A percentile compares a stretch with the other conserved stretches of the same genome.
Conservation (phyloP, 2,329 filamentous ascomycete species). For the Colletotrichum chrysophilum region DNA sequence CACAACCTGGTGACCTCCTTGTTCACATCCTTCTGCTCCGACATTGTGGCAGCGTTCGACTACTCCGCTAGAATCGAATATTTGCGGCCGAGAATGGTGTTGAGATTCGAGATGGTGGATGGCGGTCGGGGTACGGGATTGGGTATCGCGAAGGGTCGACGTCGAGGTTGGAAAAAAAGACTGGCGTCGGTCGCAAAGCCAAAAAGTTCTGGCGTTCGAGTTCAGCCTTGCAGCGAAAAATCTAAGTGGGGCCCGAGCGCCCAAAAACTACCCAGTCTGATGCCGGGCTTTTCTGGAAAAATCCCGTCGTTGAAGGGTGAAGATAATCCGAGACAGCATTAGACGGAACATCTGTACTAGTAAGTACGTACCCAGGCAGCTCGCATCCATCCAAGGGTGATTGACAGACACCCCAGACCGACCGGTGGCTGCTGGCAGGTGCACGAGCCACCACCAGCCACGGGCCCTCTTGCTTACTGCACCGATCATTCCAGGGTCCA, state of each 20-base stretch:
- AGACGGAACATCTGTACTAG: background rate
- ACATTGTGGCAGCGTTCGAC: slow-evolving; percentile 33
- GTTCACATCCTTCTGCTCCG: slow-evolving; percentile 52
- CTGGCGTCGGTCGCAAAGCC: slow-evolving; percentile 17
- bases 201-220: slow-evolving; percentile 18
- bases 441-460: slow-evolving; percentile 3
- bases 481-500: slow-evolving; percentile 11
- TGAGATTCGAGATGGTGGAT: background rate
- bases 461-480: background rate
- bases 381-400: background rate
- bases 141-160: background rate
- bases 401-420: background rate
- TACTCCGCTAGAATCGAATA: background rate
- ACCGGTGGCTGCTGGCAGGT: background rate
- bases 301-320: background rate
- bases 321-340: background rate
- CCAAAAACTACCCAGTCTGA: background rate
- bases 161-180: slow-evolving; percentile 1
- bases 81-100: background rate
- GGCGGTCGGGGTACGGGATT: background rate
- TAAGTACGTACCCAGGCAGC: background rate
- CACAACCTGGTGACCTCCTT: slow-evolving; percentile 74
- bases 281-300: slow-evolving; percentile 12
- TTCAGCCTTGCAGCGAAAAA: slow-evolving; percentile 21
- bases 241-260: slow-evolving; percentile 8